Base-by-base conservation (phyloP, 2,329 filamentous ascomycete genomes). In the Ramularia collo-cygni region DNA sequence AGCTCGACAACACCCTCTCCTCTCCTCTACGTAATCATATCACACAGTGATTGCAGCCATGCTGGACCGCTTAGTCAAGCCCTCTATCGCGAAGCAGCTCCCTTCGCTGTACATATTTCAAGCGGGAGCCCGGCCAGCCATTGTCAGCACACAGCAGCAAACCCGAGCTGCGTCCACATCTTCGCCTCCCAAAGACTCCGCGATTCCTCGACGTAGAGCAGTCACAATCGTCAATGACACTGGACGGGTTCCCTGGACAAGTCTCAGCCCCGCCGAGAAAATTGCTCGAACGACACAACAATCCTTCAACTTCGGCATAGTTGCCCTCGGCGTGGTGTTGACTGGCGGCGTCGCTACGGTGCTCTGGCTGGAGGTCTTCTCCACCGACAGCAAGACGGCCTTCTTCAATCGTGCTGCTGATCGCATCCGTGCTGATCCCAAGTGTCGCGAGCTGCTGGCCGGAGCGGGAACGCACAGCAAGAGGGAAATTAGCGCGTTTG, bases 401-500 rank as follows among this genome's bases (percentile, higher is more conserved):
- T 80, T 92, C 60, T 95, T 94, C 72, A 94, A 93, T 66, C 81
- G 84, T 48, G 85, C 86, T 1, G 83, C 93, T 34, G 77, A 85
- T 56, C 79, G 80, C 46, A 80, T 96, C 59, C 85, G 82, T 60
- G 72, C 75, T 37, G 83, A 93, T 57, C 62, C 75, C 1, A 71
- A 77, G 42, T 93, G 85, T 58, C 69, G 80, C 18, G 77, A 82
- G 41, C 61, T 94, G 5, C 74, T 96, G 1, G 88, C 88, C 10
- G 79, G 86, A 12, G 65, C 54, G 7, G 59, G 58, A 13, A 45
- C 51, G 18, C 46, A 84, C 26, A 66, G 74, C 28, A 80, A 79
- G 45, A 47, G 55, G 19, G 76, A 88, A 58, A 90, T 96, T 42
- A 73, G 71, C 15, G 87, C 88, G 0, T 85, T 83, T 61, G 90